Evolutionary conservation across 2,329 filamentous ascomycete genomes (phyloP), one percentile per base, ranked within the genome.

Genomic region (Epichloe sibirici): DNA sequence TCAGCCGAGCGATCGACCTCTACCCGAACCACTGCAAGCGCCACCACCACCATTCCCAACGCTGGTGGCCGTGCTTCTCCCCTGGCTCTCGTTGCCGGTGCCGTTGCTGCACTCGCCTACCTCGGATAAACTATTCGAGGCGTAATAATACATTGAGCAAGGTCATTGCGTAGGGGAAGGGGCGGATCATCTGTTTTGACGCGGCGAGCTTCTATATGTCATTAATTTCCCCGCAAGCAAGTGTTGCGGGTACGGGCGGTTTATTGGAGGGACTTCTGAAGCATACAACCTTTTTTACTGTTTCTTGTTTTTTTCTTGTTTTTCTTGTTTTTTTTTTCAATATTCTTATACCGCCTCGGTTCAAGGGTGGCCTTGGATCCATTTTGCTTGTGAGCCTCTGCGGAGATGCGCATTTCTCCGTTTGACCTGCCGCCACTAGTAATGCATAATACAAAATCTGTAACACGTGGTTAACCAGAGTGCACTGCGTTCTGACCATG

Each of bases 51-150:
- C 39, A 55, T 63, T 43, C 61, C 65, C 57, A 63, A 56, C 58
- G 61, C 59, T 56, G 66, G 65, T 49, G 57, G 55, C 52, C 63
- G 59, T 53, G 61, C 48, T 39, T 64, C 66, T 38, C 63, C 64
- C 35, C 51, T 68, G 52, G 64, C 61, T 45, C 62, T 69, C 25
- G 57, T 67, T 54, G 64, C 62, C 17, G 67, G 62, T 57, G 67
- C 61, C 51, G 58, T 63, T 52, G 63, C 64, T 49, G 67, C 63
- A 57, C 57, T 69, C 53, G 65, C 61, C 52, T 65, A 62, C 59
- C 56, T 70, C 42, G 61, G 61, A 57, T 67, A 65, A 21, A 45
- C 28, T 9, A 5, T 5, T 25, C 4, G 35, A 48, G 17, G 11
- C 1, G 13, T 48, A 23, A 21, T 0, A 28, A 28, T 3, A 4